These are phyloP conservation scores for Tetrapyrgos nigripes DNA, from an alignment of 1,284 basidiomycete genomes.

Conservation along the genomic window DNA sequence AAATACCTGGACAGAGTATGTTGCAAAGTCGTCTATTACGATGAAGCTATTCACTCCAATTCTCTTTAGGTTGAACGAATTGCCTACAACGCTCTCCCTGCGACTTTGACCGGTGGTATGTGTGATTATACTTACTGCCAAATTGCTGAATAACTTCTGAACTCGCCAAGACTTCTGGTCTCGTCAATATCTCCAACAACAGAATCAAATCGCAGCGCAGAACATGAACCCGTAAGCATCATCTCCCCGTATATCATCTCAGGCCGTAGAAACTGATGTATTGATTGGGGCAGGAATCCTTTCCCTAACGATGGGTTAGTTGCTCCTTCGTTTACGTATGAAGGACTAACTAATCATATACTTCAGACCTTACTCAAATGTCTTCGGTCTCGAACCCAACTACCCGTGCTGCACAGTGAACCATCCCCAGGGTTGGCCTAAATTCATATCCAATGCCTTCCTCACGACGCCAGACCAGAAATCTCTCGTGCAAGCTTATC, in stretches of 20 bases:
- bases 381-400: constrained; percentile 58
- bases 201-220: constrained; percentile 63
- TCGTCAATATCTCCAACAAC: constrained; percentile 64
- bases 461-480: constrained; percentile 53
- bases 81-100: constrained; percentile 64
- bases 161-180: constrained; percentile 58
- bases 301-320: constrained; percentile 59
- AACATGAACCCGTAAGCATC: constrained; percentile 59
- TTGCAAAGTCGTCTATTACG: neutral
- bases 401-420: constrained; percentile 69
- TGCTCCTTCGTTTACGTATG: neutral
- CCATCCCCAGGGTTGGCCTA: constrained; percentile 66
- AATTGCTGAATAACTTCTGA: neutral
- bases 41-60: neutral
- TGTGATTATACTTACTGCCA: neutral
- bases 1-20: constrained; percentile 60
- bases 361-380: constrained; percentile 58
- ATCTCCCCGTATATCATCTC: neutral
- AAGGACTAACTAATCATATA: constrained; percentile 3
- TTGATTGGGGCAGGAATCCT: constrained; percentile 53
- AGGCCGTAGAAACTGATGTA: no score
- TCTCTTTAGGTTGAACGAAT: constrained; percentile 58
- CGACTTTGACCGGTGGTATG: constrained; percentile 56
- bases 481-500: constrained; percentile 60
- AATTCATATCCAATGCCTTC: constrained; percentile 66